Evolutionary conservation across 495 filamentous ascomycete species (phyloP), one percentile per base, ranked within the genome.

Genomic region (Ascodesmis nigricans): DNA sequence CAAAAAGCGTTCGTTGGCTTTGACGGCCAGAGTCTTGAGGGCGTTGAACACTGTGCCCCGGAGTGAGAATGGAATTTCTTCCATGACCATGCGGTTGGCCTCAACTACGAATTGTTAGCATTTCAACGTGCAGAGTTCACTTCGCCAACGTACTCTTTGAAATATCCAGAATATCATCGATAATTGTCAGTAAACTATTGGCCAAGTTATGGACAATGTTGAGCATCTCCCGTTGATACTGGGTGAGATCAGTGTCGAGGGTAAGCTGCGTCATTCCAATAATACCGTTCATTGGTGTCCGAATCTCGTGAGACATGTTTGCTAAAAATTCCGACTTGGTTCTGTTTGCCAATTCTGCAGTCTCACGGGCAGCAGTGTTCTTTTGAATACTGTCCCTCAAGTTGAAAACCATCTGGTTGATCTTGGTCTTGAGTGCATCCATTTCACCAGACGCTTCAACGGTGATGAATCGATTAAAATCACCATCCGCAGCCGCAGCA

Each of bases 231-330:
- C 87, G 73, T 38, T 93, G 91, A 43, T 92, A 87, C 36, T 78
- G 74, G 23, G 82, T 91, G 25, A 99, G 60, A 48, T 93, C 83
- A 18, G 84, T 93, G 48, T 99, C 87, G 31, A 99, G 61, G 1
- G 90, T 93, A 35, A 99, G 62, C 57, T 99, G 87, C 1, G 87
- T 93, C 49, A 52, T 52, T 38, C 49, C 49, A 30, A 52, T 52
- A 21, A 52, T 52, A 35, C 63, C 63, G 40, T 66, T 66, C 84
- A 95, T 95, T 0, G 87, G 87, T 15, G 87, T 97, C 53, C 87
- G 65, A 40, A 99, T 99, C 57, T 99, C 87, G 67, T 99, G 87
- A 24, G 78, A 87, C 87, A 99, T 99, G 53, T 99, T 99, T 18
- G 87, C 87, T 29, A 99, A 61, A 59, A 99, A 99, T 50, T 99